Evolutionary conservation across 768 basidiomycete species (phyloP), one percentile per base, ranked within the genome.

Genomic region (Leccinum truebloodii): DNA sequence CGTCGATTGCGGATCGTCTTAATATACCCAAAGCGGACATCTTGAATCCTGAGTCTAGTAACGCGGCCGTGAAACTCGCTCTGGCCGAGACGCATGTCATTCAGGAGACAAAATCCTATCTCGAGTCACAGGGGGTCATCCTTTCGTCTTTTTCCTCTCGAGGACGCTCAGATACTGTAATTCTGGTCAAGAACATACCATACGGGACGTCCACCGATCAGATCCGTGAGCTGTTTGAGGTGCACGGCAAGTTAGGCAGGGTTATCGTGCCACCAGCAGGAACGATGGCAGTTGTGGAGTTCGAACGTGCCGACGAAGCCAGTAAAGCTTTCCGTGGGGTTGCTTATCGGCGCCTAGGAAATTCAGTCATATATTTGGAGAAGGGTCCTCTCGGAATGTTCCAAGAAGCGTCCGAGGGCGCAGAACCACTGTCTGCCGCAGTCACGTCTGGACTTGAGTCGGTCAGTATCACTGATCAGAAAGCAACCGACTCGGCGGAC

Each of bases 41-140:
- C 24, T 80, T 98, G 58, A 92, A 93, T 70, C 87, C 93, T 0
- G 90, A 94, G 60, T 86, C 86, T 1, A 84, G 85, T 35, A 88
- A 88, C 63, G 85, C 91, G 1, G 95, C 96, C 2, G 94, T 98
- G 59, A 97, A 95, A 72, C 86, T 98, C 41, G 96, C 97, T 0
- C 80, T 98, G 41, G 96, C 97, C 0, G 97, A 99, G 75, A 97
- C 97, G 18, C 92, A 95, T 66, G 86, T 98, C 73, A 95, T 99
- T 59, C 85, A 91, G 61, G 96, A 98, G 73, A 98, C 95, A 1
- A 97, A 96, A 70, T 75, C 86, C 0, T 97, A 92, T 73, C 84
- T 98, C 18, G 92, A 95, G 69, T 80, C 83, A 3, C 85, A 90
- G 59, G 89, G 89, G 16, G 86, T 91, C 59, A 71, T 86, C 20